phyloP scores from a whole-genome alignment of 345 rosid genomes.

The Brassica rapa region DNA sequence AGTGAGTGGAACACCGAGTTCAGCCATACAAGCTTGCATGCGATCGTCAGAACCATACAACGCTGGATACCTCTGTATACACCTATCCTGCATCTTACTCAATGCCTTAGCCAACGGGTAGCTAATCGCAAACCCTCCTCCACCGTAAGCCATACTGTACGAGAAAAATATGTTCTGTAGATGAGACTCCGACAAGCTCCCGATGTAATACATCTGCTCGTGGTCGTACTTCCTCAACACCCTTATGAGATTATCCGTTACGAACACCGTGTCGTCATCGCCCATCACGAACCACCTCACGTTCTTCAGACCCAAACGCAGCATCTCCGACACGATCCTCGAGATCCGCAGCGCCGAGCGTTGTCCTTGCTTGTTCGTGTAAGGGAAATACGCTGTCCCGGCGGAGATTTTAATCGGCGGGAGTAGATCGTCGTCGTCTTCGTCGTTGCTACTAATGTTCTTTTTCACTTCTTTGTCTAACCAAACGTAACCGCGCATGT shows the following conservation, averaged over 20 bases:
- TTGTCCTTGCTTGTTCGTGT: constrained; percentile 83
- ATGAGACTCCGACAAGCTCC: constrained; percentile 94
- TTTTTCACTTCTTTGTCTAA: constrained; percentile 56
- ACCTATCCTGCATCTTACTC: constrained; percentile 81
- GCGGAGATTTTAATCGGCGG: constrained; percentile 73
- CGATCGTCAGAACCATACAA: constrained; percentile 96
- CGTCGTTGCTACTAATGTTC: neutral
- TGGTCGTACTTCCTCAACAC: constrained; percentile 82
- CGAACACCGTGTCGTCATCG: constrained; percentile 91
- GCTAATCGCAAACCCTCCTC: constrained; percentile 96
- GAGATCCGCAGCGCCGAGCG: constrained; percentile 94
- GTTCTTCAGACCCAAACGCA: constrained; percentile 60
- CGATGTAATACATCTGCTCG: constrained; percentile 82
- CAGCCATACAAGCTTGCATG: constrained; percentile 99
- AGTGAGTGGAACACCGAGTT: constrained; percentile 97
- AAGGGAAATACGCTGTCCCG: constrained; percentile 68
- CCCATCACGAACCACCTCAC: constrained; percentile 99
- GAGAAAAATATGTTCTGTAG: constrained; percentile 92
- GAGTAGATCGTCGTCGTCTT: constrained; percentile 33
- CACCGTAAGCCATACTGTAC: constrained; percentile 97
- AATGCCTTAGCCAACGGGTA: constrained; percentile 88
- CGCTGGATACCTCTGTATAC: constrained; percentile 85
- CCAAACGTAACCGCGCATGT: constrained; percentile 95
- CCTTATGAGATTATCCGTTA: constrained; percentile 79
- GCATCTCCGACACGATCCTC: constrained; percentile 84